A percentile compares a stretch with the other conserved stretches of the same genome.
phyloP scores from a whole-genome alignment of 345 rosid species.

The Corymbia maculata region DNA sequence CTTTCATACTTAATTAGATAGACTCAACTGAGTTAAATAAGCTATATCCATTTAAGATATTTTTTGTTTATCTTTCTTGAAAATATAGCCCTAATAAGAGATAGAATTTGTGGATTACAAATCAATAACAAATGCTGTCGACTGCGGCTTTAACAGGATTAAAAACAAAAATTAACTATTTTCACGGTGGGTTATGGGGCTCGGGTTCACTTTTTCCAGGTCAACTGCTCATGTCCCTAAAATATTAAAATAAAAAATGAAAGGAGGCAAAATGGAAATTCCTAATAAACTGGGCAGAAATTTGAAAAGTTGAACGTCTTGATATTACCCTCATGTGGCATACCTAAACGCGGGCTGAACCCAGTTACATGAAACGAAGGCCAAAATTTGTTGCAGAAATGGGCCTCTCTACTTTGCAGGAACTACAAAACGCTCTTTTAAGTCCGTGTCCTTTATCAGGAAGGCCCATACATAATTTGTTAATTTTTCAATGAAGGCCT shows the following conservation, averaged over 20 bases:
- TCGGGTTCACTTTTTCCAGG: neutral
- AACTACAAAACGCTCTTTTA: neutral
- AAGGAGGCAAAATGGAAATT: neutral
- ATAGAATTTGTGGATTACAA: neutral
- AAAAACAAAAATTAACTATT: neutral
- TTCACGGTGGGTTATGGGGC: neutral
- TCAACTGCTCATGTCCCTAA: neutral
- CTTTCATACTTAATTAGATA: neutral
- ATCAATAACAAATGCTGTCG: neutral
- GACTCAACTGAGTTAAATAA: neutral
- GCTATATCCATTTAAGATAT: neutral
- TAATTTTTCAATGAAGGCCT: neutral
- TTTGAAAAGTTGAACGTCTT: neutral
- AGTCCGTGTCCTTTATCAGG: neutral
- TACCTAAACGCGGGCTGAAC: neutral
- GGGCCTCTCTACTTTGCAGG: neutral
- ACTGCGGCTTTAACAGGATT: neutral
- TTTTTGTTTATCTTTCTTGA: neutral
- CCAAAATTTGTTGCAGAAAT: neutral
- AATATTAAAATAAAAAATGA: neutral
- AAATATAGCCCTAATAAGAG: neutral
- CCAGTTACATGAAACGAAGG: neutral
- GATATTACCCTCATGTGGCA: neutral
- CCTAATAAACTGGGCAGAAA: neutral
- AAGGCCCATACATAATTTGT: neutral